A percentile compares a stretch with the other conserved stretches of the same genome.
Conservation (phyloP, 2,329 filamentous ascomycete species). For the Aspergillus sergii region DNA sequence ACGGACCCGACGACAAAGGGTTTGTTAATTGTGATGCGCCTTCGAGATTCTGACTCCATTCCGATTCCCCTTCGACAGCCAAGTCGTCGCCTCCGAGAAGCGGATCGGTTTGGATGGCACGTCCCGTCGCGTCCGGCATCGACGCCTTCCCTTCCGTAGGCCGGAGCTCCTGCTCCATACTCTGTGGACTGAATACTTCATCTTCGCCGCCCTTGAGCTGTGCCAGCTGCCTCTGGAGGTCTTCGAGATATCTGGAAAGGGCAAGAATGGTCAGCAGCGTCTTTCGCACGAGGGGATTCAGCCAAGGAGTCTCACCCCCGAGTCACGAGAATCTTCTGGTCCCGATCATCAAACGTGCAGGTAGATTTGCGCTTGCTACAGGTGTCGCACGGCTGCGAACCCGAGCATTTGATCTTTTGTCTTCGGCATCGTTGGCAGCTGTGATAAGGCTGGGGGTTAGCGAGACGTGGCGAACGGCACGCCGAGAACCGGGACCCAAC, state of each 20-base stretch:
- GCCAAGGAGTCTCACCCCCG: slow-evolving; percentile 38
- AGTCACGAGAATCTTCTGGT: slow-evolving; percentile 54
- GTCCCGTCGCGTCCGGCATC: slow-evolving; percentile 9
- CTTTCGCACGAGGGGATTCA: not conserved
- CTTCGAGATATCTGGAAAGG: slow-evolving; percentile 36
- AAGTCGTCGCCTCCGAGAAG: slow-evolving; percentile 12
- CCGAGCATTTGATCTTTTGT: slow-evolving; percentile 52
- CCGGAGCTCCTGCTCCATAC: slow-evolving; percentile 17
- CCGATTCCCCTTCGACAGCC: slow-evolving; percentile 13
- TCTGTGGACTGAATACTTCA: slow-evolving; percentile 20
- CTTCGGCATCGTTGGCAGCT: slow-evolving; percentile 50
- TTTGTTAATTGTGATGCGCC: slow-evolving; percentile 45
- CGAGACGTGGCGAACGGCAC: not conserved
- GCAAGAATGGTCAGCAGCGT: not conserved
- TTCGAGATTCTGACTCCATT: slow-evolving; percentile 23
- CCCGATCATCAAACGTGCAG: slow-evolving; percentile 50
- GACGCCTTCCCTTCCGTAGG: slow-evolving; percentile 16
- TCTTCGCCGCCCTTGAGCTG: slow-evolving; percentile 22
- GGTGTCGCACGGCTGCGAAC: slow-evolving; percentile 46
- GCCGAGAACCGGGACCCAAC: slow-evolving; percentile 5
- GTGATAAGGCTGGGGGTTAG: not conserved
- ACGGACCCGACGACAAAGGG: slow-evolving; percentile 45
- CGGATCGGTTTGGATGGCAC: slow-evolving; percentile 7
- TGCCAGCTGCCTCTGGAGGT: slow-evolving; percentile 37
- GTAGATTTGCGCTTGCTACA: slow-evolving; percentile 48